Percentiles rank a stretch among this genome's conserved stretches.
Evolutionary conservation across 768 basidiomycete genomes (phyloP).

Genomic region (Suillus sp.): DNA sequence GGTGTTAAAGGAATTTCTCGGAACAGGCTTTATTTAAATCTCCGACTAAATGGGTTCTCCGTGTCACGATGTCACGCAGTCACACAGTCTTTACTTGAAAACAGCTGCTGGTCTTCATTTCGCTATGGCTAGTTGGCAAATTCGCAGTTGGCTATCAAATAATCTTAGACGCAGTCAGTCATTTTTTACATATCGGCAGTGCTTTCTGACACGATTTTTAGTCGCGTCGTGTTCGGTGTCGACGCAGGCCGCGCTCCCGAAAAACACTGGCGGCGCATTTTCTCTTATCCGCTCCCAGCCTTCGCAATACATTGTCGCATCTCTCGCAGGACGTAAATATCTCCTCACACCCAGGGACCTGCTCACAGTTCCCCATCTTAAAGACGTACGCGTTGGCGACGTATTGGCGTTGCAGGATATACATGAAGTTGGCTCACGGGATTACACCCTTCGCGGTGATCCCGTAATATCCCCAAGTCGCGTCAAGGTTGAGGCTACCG

Average conservation of each 20-base stretch:
- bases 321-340: constrained; percentile 85
- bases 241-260: constrained; percentile 32
- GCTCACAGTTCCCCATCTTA: constrained; percentile 90
- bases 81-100: constrained; percentile 13
- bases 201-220: constrained; percentile 16
- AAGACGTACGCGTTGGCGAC: constrained; percentile 84
- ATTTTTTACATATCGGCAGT: neutral
- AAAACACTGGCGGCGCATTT: constrained; percentile 63
- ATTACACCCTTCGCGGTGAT: constrained; percentile 86
- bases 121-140: constrained; percentile 22
- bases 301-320: constrained; percentile 88
- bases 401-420: constrained; percentile 81
- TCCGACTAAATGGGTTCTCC: constrained; percentile 30
- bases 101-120: constrained; percentile 5
- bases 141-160: constrained; percentile 30
- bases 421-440: constrained; percentile 93
- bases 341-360: constrained; percentile 89
- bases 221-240: constrained; percentile 33
- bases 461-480: constrained; percentile 65
- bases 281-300: constrained; percentile 88
- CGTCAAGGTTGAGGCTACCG: constrained; percentile 82
- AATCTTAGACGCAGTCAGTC: constrained; percentile 26
- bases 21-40: constrained; percentile 35
- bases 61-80: constrained; percentile 13
- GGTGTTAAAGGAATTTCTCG: constrained; percentile 35